phyloP scores from a whole-genome alignment of 257 asterid species.

The Solanum pinnatisectum region DNA sequence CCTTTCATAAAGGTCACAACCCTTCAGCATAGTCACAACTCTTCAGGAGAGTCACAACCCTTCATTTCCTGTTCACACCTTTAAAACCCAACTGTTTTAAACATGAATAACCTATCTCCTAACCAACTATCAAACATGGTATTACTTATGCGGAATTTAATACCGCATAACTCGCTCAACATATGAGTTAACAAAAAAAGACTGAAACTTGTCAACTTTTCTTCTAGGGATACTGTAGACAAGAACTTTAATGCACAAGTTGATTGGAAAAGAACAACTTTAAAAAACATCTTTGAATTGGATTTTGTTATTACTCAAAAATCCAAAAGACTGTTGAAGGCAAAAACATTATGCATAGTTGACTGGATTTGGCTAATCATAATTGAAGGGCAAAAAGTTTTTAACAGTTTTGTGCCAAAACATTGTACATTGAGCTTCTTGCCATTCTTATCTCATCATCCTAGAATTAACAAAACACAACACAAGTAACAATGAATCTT shows the following conservation, averaged over 20 bases:
- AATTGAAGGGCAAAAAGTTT: not conserved
- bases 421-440: not conserved
- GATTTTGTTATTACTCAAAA: not conserved
- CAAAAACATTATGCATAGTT: not conserved
- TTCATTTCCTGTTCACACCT: too few species aligned
- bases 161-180: too few species aligned
- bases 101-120: too few species aligned
- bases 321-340: not conserved
- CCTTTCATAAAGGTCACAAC: too few species aligned
- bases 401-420: not conserved
- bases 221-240: too few species aligned
- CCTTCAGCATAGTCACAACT: too few species aligned
- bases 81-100: too few species aligned
- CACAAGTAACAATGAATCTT: slow-evolving; percentile 8
- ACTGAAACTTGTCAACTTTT: not conserved
- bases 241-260: not conserved
- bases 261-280: not conserved
- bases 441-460: not conserved
- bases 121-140: not conserved
- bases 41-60: too few species aligned
- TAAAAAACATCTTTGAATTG: not conserved
- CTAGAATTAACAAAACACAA: not conserved
- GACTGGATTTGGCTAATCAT: not conserved
- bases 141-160: too few species aligned
- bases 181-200: too few species aligned